Conservation (phyloP, 192 early-diverging fungal genomes). For the Umbelopsis vinacea region DNA sequence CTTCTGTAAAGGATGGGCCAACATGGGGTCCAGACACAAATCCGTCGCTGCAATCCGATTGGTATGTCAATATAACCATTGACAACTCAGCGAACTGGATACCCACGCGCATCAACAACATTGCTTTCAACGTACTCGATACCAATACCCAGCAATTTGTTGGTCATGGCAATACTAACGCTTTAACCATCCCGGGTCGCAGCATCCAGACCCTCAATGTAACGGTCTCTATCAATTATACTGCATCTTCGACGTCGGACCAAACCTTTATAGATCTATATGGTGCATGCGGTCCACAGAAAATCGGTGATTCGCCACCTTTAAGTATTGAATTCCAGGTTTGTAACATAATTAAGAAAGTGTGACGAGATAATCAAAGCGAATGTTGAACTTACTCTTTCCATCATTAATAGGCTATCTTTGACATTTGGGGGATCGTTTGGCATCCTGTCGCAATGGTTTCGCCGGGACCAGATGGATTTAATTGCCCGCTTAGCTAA, state of each 20-base stretch:
- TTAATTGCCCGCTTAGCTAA: not conserved
- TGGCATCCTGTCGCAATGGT: not conserved
- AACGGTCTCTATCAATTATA: slow-evolving; percentile 22
- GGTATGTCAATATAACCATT: slow-evolving; percentile 32
- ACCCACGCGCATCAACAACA: slow-evolving; percentile 26
- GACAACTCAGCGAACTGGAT: slow-evolving; percentile 35
- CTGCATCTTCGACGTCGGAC: slow-evolving; percentile 18
- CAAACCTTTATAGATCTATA: slow-evolving; percentile 32
- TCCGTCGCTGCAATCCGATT: slow-evolving; percentile 21
- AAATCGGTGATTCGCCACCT: not conserved
- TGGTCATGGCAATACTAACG: slow-evolving; percentile 27
- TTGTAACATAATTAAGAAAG: not conserved
- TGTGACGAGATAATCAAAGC: not conserved
- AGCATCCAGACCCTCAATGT: slow-evolving; percentile 5
- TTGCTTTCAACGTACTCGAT: slow-evolving; percentile 25
- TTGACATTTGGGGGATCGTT: not conserved
- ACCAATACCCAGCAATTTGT: slow-evolving; percentile 19
- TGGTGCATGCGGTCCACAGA: slow-evolving; percentile 31
- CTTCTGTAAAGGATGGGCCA: slow-evolving; percentile 11
- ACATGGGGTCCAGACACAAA: not conserved
- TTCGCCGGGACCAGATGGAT: not conserved
- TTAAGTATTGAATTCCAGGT: slow-evolving; percentile 16
- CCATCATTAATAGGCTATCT: not conserved
- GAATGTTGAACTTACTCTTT: not conserved
- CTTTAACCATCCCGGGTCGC: slow-evolving; percentile 15